Base-by-base conservation (phyloP, 345 rosid species). In the Eucalyptus pauciflora region DNA sequence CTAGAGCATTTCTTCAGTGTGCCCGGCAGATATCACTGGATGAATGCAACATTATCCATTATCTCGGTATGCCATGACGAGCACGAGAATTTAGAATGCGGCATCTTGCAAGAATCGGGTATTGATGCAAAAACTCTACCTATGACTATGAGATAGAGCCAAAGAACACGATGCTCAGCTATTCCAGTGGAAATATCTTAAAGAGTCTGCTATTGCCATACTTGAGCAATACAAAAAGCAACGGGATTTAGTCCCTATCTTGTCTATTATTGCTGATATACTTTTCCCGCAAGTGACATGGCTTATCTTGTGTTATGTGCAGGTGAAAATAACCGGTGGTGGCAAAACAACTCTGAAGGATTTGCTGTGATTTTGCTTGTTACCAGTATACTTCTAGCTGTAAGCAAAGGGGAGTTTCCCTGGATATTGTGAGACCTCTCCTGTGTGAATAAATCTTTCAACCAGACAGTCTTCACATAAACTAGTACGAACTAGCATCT, bases 301-400 rank as follows among this genome's bases (percentile, higher is more conserved):
- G n/a, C 51, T 88, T 43, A 69, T 7, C 37, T 31, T 45, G 33
- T 90, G 67, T 49, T 60, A 71, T 86, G 4, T 85, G 92, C 27
- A 94, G 98, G 92, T 87, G 69, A 90, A 94, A 87, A 91, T 90
- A 69, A 89, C 89, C 22, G 60, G 92, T 85, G 88, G 87, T 22
- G 91, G 90, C 56, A 93, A 92, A 91, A 95, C 95, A 49, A 91
- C 94, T 62, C 91, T 93, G 81, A 90, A 90, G 93, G 96, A 95
- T 88, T 90, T 94, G 92, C 93, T 93, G 45, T 93, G 88, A 90
- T 69, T 52, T 52, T 88, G 51, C 37, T 49, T 50, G 7, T 17
- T 41, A 41, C 15, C 29, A 20, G 85, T 76, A 20, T 41, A 41
- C 85, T 76, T 76, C 83, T 20, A 76, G 48, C 29, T 76, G 85